phyloP scores from a whole-genome alignment of 2,329 filamentous ascomycete genomes.

The Aspergillus transmontanensis region DNA sequence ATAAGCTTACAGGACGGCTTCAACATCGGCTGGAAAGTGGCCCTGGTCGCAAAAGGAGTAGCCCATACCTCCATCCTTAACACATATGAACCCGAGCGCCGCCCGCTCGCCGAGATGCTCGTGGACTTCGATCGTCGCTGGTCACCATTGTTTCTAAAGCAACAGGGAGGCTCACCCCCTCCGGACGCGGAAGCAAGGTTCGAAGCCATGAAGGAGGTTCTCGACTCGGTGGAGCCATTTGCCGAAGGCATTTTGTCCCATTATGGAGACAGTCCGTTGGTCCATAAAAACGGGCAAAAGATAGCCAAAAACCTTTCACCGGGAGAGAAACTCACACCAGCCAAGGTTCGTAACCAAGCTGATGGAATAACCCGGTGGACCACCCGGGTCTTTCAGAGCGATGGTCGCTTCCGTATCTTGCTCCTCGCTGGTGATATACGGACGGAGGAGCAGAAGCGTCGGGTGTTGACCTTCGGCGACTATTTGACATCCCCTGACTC shows the following conservation, averaged over 20 bases:
- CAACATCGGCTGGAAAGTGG: conserved; percentile 60
- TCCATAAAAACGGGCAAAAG: conserved; percentile 3
- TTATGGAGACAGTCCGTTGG: conserved; percentile 9
- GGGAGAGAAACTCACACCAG: conserved; percentile 25
- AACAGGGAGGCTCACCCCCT: background rate
- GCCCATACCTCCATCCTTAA: conserved; percentile 45
- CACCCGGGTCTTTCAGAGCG: conserved; percentile 30
- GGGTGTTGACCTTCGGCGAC: conserved; percentile 51
- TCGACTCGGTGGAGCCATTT: conserved; percentile 3
- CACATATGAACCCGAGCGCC: conserved; percentile 56
- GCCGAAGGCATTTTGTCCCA: conserved; percentile 9
- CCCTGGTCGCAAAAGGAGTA: conserved; percentile 47
- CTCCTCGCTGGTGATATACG: conserved; percentile 65
- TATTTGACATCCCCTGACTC: conserved; percentile 19
- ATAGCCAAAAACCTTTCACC: conserved; percentile 6
- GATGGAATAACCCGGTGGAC: conserved; percentile 19
- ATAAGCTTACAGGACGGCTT: conserved; percentile 53
- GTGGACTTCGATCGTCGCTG: conserved; percentile 61
- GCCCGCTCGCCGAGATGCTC: conserved; percentile 63
- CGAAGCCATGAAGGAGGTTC: conserved; percentile 9
- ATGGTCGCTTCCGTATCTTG: conserved; percentile 39
- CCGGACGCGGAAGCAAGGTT: background rate
- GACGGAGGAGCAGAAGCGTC: conserved; percentile 44
- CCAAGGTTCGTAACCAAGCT: conserved; percentile 22
- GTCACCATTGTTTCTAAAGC: conserved; percentile 7